Evolutionary conservation across 1,284 basidiomycete genomes (phyloP).

Genomic region (Melanopsichium pennsylvanicum): DNA sequence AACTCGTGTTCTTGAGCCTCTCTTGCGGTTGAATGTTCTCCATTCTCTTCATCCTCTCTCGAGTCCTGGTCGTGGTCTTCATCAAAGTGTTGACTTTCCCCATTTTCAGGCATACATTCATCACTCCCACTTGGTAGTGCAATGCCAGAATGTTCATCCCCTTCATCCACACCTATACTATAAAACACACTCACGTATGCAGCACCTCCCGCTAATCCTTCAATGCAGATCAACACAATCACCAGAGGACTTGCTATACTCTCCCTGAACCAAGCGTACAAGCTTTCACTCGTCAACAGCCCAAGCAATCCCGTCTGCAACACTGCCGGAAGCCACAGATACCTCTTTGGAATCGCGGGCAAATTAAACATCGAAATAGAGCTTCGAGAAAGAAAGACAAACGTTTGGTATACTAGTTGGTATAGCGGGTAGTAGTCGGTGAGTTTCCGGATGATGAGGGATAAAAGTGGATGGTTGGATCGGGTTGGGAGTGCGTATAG

Average conservation of each 20-base stretch:
- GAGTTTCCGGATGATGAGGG: slow-evolving; percentile 81
- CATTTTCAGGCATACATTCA: too few species aligned
- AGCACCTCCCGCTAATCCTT: slow-evolving; percentile 58
- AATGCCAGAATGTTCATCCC: background rate
- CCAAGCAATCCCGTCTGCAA: slow-evolving; percentile 75
- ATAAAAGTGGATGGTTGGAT: slow-evolving; percentile 73
- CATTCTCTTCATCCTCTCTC: slow-evolving; percentile 1
- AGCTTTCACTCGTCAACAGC: slow-evolving; percentile 73
- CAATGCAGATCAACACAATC: slow-evolving; percentile 60
- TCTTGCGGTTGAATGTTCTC: slow-evolving; percentile 4
- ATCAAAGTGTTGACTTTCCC: too few species aligned
- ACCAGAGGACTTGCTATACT: slow-evolving; percentile 59
- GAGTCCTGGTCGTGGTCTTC: background rate
- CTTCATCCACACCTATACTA: slow-evolving; percentile 48
- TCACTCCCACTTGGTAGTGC: background rate
- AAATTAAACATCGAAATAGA: slow-evolving; percentile 83
- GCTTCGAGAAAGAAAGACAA: slow-evolving; percentile 93
- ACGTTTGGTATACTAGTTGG: slow-evolving; percentile 72
- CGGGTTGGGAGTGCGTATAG: slow-evolving; percentile 83
- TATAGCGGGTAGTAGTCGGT: slow-evolving; percentile 89
- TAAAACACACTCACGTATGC: slow-evolving; percentile 60
- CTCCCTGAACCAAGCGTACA: slow-evolving; percentile 58
- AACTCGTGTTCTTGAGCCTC: slow-evolving; percentile 63
- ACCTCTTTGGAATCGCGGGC: slow-evolving; percentile 77
- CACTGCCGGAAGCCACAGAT: slow-evolving; percentile 79